These are phyloP conservation scores for Cutaneotrichosporon cyanovorans DNA, from an alignment of 1,284 basidiomycete species.

Conservation along the genomic window DNA sequence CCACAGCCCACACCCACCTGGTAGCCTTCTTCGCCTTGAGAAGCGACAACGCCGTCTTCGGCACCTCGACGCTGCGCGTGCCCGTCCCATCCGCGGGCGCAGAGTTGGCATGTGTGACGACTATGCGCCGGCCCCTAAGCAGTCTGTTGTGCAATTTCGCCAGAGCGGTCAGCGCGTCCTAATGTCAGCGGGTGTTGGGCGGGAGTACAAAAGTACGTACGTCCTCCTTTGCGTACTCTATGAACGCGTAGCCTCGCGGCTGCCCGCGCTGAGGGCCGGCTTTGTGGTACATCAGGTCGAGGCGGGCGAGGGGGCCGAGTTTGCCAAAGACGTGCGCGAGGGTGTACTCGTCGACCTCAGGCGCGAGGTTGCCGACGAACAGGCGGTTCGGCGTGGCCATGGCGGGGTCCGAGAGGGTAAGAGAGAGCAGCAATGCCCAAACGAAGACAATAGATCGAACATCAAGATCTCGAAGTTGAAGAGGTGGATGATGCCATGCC, in stretches of 20 bases:
- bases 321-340: slow-evolving; percentile 83
- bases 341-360: slow-evolving; percentile 83
- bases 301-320: slow-evolving; percentile 81
- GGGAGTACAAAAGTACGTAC: slow-evolving; percentile 58
- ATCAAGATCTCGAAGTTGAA: too few relatives aligned
- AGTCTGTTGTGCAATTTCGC: slow-evolving; percentile 68
- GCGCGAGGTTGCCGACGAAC: slow-evolving; percentile 84
- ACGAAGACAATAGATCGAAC: too few relatives aligned
- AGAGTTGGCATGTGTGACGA: slow-evolving; percentile 82
- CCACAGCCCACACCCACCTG: slow-evolving; percentile 59
- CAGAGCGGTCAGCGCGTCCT: slow-evolving; percentile 82
- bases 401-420: too few relatives aligned
- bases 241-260: slow-evolving; percentile 88
- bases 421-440: too few relatives aligned
- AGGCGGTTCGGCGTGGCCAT: slow-evolving; percentile 59
- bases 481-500: too few relatives aligned
- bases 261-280: slow-evolving; percentile 78
- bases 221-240: slow-evolving; percentile 71
- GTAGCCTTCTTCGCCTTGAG: slow-evolving; percentile 64
- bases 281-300: slow-evolving; percentile 95
- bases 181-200: slow-evolving; percentile 4
- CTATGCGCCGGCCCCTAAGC: slow-evolving; percentile 73
- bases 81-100: slow-evolving; percentile 5
- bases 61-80: too few relatives aligned
- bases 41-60: slow-evolving; percentile 4